Base-by-base conservation (phyloP, 2,329 filamentous ascomycete genomes). In the Blumeria graminis region DNA sequence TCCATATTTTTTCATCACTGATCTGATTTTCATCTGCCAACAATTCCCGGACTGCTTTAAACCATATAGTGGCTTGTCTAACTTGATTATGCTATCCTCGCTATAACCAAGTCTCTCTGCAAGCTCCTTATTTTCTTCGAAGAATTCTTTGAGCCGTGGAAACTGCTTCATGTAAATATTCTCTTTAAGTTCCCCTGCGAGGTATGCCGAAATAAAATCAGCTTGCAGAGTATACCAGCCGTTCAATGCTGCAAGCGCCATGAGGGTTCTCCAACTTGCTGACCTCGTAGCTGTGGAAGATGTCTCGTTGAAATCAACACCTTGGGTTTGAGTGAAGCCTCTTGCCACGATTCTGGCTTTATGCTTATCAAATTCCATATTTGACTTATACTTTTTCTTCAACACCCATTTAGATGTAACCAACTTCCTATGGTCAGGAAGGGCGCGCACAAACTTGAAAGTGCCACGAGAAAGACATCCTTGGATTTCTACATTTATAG, bases 281-380 rank as follows among this genome's bases (percentile, higher is more conserved):
- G 53, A 45, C 18, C 39, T 55, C 13, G 53, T 35, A 32, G 39
- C 34, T 1, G 36, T 11, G 11, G 53, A 41, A 13, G 39, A 55
- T 22, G 53, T 55, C 43, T 55, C 36, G n/a, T 55, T 45, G 14
- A 55, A 55, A 38, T 41, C 53, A 41, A 55, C 28, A 14, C 53
- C n/a, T 45, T 43, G 5, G 13, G 39, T 45, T 16, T 55, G 8
- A 16, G 36, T 41, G 22, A 55, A 43, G 11, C n/a, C n/a, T n/a
- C n/a, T n/a, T n/a, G n/a, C n/a, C n/a, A n/a, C n/a, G n/a, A n/a
- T n/a, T n/a, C n/a, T n/a, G n/a, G n/a, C n/a, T n/a, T n/a, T n/a
- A n/a, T n/a, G n/a, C n/a, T n/a, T n/a, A n/a, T n/a, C n/a, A n/a
- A n/a, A n/a, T n/a, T n/a, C n/a, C n/a, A n/a, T n/a, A n/a, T n/a